Evolutionary conservation across 805 yeast genomes (phyloP), one percentile per base, ranked within the genome.

Genomic region (Candida maesae): DNA sequence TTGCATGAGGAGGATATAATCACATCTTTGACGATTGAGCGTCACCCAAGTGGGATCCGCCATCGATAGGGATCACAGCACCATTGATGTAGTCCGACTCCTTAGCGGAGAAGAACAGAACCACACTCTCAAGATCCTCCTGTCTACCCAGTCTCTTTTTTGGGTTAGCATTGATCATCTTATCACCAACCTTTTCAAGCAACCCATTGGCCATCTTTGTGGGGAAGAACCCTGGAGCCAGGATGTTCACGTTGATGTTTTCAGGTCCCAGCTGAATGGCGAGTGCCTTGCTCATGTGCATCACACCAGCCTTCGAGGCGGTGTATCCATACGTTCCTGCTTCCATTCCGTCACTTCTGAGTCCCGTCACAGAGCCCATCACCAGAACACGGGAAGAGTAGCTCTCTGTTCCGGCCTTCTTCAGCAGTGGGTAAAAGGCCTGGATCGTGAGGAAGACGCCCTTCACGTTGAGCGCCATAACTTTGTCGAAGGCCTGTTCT

Each of bases 201-300:
- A 83, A 50, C 0, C 87, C 90, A 45, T 76, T 70, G 30, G 87
- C 71, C 89, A 83, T 82, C 61, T 79, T 83, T 15, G 83, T 71
- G 16, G 85, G 85, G 72, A 83, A 79, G 58, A 81, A 84, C 0
- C 91, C 91, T 0, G 90, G 90, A 6, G 88, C 87, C 47, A 83
- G 60, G 11, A 78, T 66, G 63, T 84, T 83, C 42, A 82, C 88
- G 35, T 78, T 81, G 53, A 83, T 74, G 63, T 82, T 75, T 33
- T 69, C 64, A 6, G 81, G 82, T 2, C 85, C 89, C 52, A 84
- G 68, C 55, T 79, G 82, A 30, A 74, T 59, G 3, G 90, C 84
- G 51, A 83, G 69, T 43, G 70, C 62, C 59, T 76, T 78, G 23
- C 82, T 81, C 59, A 83, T 55, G 57, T 83, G 90, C 42, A 78